Conservation (phyloP, 73 alveolate genomes). For the Paramecium sexaurelia region DNA sequence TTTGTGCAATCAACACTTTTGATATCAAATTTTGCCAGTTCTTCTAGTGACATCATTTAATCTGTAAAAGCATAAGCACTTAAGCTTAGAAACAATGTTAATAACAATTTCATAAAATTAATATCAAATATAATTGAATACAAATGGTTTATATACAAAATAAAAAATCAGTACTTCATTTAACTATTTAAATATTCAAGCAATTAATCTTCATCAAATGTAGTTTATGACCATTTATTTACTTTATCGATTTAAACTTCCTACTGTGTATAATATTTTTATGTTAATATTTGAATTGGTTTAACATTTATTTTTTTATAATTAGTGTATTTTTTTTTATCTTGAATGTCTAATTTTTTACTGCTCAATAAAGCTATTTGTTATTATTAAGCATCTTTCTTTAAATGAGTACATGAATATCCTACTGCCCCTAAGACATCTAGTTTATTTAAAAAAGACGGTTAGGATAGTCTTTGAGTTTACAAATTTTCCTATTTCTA, state of each 20-base stretch:
- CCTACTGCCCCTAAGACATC: neutral
- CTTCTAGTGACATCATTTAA: constrained; percentile 40
- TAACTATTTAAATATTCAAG: neutral
- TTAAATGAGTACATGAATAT: neutral
- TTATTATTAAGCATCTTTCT: neutral
- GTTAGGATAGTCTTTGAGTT: neutral
- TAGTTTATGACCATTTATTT: constrained; percentile 54
- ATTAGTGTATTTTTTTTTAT: neutral
- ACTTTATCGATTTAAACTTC: neutral
- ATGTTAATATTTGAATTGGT: neutral
- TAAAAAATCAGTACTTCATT: neutral
- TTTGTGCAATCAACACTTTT: neutral
- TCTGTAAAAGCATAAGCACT: constrained; percentile 11
- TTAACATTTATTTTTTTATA: neutral
- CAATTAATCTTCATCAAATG: constrained; percentile 45
- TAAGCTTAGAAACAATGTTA: neutral
- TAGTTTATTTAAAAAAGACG: neutral
- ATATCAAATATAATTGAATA: neutral
- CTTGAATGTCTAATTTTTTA: neutral
- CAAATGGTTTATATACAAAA: neutral
- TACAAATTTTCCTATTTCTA: neutral
- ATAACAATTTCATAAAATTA: neutral
- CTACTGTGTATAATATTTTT: neutral
- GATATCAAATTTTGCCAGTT: constrained; percentile 17
- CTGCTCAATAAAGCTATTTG: neutral